phyloP scores from a whole-genome alignment of 352 stramenopile genomes.

The Globisporangium splendens region DNA sequence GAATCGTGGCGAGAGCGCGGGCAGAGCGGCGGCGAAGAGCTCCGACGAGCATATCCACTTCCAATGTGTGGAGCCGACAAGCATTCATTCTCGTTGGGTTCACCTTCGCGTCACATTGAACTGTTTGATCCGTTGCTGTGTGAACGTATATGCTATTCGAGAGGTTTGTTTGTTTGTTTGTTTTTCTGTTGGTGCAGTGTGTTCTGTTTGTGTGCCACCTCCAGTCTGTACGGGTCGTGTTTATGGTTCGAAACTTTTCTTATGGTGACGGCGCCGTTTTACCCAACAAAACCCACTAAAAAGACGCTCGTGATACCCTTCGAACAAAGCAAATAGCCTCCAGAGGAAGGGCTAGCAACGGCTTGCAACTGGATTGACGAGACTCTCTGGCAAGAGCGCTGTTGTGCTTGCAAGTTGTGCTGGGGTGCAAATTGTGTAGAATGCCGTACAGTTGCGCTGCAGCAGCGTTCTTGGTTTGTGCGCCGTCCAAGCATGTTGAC shows the following conservation, averaged over 20 bases:
- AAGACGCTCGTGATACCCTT: not conserved
- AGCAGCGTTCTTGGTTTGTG: too few relatives aligned
- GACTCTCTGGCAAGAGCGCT: too few relatives aligned
- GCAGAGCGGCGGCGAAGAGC: constrained; percentile 16
- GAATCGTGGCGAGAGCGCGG: constrained; percentile 3
- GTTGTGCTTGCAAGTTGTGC: too few relatives aligned
- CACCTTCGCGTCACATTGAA: not conserved
- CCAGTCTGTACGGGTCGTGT: not conserved
- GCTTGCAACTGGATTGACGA: too few relatives aligned
- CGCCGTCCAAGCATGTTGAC: too few relatives aligned
- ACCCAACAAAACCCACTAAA: constrained; percentile 1
- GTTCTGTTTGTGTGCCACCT: not conserved
- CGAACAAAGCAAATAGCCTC: too few relatives aligned
- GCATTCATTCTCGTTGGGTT: not conserved
- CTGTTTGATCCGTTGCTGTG: too few relatives aligned
- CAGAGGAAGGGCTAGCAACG: too few relatives aligned
- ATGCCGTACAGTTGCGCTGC: too few relatives aligned
- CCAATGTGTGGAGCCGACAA: not conserved
- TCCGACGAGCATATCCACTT: constrained; percentile 17
- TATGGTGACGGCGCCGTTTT: not conserved
- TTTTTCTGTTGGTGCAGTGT: not conserved
- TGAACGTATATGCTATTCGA: too few relatives aligned
- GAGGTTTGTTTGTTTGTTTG: too few relatives aligned
- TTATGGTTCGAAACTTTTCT: not conserved
- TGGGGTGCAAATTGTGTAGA: too few relatives aligned